These are phyloP conservation scores for Wallacemonas sp. DNA, from an alignment of 208 protist species.

Conservation along the genomic window DNA sequence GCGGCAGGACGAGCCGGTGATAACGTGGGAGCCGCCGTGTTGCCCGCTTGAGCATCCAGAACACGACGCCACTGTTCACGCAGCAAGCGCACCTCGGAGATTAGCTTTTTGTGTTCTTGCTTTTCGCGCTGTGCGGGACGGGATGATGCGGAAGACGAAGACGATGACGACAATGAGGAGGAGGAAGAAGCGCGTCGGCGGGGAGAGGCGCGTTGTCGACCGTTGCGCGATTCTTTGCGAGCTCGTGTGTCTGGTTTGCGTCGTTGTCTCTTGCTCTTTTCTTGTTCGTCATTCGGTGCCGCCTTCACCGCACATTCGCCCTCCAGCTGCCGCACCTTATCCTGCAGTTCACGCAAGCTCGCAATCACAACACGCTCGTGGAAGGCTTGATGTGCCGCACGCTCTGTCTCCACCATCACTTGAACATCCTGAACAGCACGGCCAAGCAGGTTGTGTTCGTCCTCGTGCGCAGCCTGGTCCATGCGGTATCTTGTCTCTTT, in stretches of 20 bases:
- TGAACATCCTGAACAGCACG: conserved; percentile 11
- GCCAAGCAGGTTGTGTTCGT: conserved; percentile 3
- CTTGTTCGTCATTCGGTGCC: neutral
- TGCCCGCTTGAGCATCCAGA: conserved; percentile 8
- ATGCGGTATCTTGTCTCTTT: conserved; percentile 76
- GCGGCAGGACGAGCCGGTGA: too few relatives aligned
- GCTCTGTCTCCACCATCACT: neutral
- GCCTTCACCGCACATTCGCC: neutral
- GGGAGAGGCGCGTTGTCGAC: too few relatives aligned
- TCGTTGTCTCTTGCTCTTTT: too few relatives aligned
- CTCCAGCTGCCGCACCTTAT: conserved; percentile 18
- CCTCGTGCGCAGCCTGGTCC: conserved; percentile 28
- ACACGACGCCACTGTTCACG: conserved; percentile 49
- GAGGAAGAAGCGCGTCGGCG: neutral
- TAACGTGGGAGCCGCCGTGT: too few relatives aligned
- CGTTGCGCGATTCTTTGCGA: too few relatives aligned
- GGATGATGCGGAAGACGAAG: conserved; percentile 1
- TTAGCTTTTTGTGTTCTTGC: neutral
- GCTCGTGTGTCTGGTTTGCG: too few relatives aligned
- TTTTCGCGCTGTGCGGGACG: neutral
- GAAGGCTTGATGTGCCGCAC: conserved; percentile 3
- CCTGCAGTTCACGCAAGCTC: conserved; percentile 21
- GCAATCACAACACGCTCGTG: conserved; percentile 13
- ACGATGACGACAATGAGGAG: conserved; percentile 4
- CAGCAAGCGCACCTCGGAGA: conserved; percentile 46